A percentile compares a stretch with the other conserved stretches of the same genome.
Evolutionary conservation across 257 asterid genomes (phyloP).

Genomic region (Nicotiana obtusifolia): DNA sequence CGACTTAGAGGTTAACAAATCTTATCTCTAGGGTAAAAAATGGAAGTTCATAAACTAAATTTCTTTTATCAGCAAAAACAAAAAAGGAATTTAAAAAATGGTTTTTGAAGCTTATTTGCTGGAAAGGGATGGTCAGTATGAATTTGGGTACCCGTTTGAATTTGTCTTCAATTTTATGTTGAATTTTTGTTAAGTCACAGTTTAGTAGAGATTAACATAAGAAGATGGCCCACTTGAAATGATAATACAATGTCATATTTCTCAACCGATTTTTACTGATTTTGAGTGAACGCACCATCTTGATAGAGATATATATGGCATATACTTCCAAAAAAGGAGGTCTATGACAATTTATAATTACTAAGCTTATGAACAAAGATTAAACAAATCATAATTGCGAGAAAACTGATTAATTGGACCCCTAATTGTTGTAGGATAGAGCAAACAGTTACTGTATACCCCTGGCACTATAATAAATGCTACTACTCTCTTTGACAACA

Average conservation of each 20-base stretch:
- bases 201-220: not conserved
- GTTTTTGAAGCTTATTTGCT: not conserved
- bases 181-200: not conserved
- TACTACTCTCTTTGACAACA: not conserved
- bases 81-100: not conserved
- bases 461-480: not conserved
- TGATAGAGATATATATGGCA: not conserved
- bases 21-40: not conserved
- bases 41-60: not conserved
- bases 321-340: not conserved
- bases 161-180: constrained; percentile 3
- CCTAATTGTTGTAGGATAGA: not conserved
- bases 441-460: not conserved
- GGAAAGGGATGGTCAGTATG: not conserved
- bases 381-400: constrained; percentile 1
- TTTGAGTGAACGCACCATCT: not conserved
- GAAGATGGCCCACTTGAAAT: not conserved
- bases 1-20: not conserved
- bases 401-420: constrained; percentile 1
- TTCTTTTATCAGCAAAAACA: not conserved
- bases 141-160: not conserved
- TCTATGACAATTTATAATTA: not conserved
- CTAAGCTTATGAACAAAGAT: not conserved
- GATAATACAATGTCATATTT: not conserved
- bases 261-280: not conserved